phyloP scores from a whole-genome alignment of 2,329 filamentous ascomycete genomes.

The Chaetothyriales sp. region DNA sequence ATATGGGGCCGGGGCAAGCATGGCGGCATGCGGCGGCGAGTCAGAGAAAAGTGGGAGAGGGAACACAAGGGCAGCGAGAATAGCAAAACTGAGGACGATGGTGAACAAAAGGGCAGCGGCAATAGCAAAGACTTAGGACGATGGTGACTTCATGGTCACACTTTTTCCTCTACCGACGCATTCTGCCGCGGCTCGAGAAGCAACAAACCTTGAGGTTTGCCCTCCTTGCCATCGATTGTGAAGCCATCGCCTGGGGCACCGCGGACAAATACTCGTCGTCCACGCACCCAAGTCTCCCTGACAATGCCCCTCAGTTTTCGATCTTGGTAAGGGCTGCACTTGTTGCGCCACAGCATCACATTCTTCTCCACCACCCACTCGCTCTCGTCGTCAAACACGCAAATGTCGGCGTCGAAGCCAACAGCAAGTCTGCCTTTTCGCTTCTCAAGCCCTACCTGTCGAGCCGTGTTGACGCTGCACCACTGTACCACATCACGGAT shows the following conservation, averaged over 20 bases:
- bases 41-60: slow-evolving; percentile 26
- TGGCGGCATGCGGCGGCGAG: slow-evolving; percentile 26
- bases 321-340: slow-evolving; percentile 79
- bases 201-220: slow-evolving; percentile 20
- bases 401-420: slow-evolving; percentile 80
- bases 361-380: slow-evolving; percentile 57
- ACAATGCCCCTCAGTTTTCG: slow-evolving; percentile 64
- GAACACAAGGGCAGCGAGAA: slow-evolving; percentile 7
- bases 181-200: slow-evolving; percentile 23
- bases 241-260: slow-evolving; percentile 26
- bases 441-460: slow-evolving; percentile 70
- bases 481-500: slow-evolving; percentile 70
- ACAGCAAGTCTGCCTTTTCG: slow-evolving; percentile 66
- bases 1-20: slow-evolving; percentile 29
- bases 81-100: neutral
- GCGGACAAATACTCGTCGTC: slow-evolving; percentile 56
- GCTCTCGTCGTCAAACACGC: slow-evolving; percentile 75
- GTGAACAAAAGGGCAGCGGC: no score
- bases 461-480: slow-evolving; percentile 73
- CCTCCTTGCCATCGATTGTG: neutral
- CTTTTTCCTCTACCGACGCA: slow-evolving; percentile 8
- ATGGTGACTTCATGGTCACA: neutral
- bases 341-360: slow-evolving; percentile 90
- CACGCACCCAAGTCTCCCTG: slow-evolving; percentile 70
- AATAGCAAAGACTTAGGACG: neutral